Conservation (phyloP, 2,329 filamentous ascomycete species). For the Thielaviopsis euricoi region DNA sequence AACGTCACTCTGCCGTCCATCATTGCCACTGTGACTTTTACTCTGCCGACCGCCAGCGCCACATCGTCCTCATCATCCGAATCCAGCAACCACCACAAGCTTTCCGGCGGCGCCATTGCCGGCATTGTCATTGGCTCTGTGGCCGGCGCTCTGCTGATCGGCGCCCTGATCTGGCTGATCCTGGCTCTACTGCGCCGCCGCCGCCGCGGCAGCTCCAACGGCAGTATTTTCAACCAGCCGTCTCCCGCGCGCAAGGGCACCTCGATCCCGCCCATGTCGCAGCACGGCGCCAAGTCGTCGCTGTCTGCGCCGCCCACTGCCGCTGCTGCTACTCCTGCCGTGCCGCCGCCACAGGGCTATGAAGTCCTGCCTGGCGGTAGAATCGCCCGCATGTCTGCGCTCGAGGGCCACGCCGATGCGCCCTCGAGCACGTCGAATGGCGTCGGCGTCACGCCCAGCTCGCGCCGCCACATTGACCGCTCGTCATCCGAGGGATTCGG, state of each 20-base stretch:
- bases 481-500: constrained; percentile 59
- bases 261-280: constrained; percentile 23
- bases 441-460: constrained; percentile 7
- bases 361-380: constrained; percentile 72
- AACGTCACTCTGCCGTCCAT: constrained; percentile 66
- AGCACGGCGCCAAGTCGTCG: constrained; percentile 12
- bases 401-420: constrained; percentile 58
- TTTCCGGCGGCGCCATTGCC: constrained; percentile 79
- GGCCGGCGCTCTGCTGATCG: constrained; percentile 52
- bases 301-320: constrained; percentile 6
- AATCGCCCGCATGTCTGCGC: constrained; percentile 86
- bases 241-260: constrained; percentile 46
- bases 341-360: constrained; percentile 33
- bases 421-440: constrained; percentile 22
- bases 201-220: constrained; percentile 43
- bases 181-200: constrained; percentile 33
- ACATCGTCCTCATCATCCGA: constrained; percentile 22
- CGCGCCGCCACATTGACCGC: constrained; percentile 29
- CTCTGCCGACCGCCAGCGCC: constrained; percentile 29
- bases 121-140: constrained; percentile 77
- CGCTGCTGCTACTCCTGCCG: constrained; percentile 15
- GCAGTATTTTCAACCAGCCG: constrained; percentile 76
- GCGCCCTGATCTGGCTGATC: constrained; percentile 52
- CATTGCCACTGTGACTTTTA: constrained; percentile 48
- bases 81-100: constrained; percentile 18